Conservation (phyloP, 768 basidiomycete species). For the Lactarius sp. region DNA sequence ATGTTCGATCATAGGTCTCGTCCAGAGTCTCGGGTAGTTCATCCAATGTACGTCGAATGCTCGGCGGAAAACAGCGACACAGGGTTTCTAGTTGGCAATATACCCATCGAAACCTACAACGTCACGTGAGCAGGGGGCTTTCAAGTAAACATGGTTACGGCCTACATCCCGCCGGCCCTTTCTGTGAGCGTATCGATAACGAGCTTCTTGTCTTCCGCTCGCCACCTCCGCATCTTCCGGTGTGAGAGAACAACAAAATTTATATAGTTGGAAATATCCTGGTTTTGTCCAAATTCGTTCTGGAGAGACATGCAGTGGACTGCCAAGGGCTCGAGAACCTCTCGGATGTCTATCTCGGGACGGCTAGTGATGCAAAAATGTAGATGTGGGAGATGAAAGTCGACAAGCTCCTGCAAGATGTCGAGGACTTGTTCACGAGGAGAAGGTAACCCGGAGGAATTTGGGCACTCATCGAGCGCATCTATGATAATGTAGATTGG, state of each 20-base stretch:
- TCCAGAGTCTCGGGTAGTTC: neutral
- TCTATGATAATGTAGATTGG: neutral
- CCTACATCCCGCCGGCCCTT: too few relatives aligned
- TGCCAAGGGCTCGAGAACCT: too few relatives aligned
- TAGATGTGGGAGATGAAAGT: neutral
- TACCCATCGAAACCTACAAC: neutral
- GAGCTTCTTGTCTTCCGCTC: too few relatives aligned
- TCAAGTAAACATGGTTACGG: too few relatives aligned
- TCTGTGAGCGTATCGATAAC: too few relatives aligned
- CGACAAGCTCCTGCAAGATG: neutral
- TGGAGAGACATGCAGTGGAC: too few relatives aligned
- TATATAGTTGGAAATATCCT: too few relatives aligned
- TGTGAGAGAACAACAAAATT: too few relatives aligned
- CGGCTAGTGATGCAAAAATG: too few relatives aligned
- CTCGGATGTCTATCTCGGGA: too few relatives aligned
- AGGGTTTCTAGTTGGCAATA: neutral
- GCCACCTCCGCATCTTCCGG: too few relatives aligned
- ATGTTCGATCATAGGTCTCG: neutral
- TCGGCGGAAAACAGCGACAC: neutral
- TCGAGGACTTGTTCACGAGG: neutral
- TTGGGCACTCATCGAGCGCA: neutral
- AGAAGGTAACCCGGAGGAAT: neutral
- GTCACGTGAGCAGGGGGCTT: neutral
- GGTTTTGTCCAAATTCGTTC: too few relatives aligned
- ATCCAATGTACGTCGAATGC: neutral